Evolutionary conservation across 495 filamentous ascomycete species (phyloP).

Genomic region (Hypoxylon crocopeplum): DNA sequence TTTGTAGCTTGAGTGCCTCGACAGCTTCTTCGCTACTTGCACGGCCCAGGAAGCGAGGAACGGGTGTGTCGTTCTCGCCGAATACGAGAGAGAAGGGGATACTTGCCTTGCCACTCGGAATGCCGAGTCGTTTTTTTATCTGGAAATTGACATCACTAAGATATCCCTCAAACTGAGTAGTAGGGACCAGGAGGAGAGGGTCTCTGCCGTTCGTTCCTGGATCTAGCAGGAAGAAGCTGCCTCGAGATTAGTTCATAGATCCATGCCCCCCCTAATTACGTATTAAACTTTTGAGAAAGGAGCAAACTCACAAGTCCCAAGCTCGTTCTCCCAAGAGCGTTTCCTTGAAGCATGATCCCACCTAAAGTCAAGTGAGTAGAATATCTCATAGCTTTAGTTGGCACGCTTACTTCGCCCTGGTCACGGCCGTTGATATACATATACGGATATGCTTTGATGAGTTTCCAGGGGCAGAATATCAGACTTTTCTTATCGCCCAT

Average conservation of each 20-base stretch:
- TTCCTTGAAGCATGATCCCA: slow-evolving; percentile 61
- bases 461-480: slow-evolving; percentile 65
- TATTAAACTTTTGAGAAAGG: neutral
- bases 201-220: slow-evolving; percentile 50
- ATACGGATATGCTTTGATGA: slow-evolving; percentile 66
- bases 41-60: slow-evolving; percentile 69
- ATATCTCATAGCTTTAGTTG: neutral
- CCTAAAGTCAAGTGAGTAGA: slow-evolving; percentile 46
- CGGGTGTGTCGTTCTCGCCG: slow-evolving; percentile 58
- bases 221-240: slow-evolving; percentile 72
- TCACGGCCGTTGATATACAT: slow-evolving; percentile 59
- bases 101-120: slow-evolving; percentile 55
- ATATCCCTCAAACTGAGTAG: slow-evolving; percentile 64
- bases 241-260: slow-evolving; percentile 1
- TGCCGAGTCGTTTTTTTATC: slow-evolving; percentile 52
- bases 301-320: slow-evolving; percentile 77
- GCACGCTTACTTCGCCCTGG: slow-evolving; percentile 47
- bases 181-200: slow-evolving; percentile 69
- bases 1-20: slow-evolving; percentile 33
- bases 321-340: slow-evolving; percentile 60
- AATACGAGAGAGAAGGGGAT: slow-evolving; percentile 65
- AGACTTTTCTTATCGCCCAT: slow-evolving; percentile 37
- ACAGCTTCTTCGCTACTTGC: slow-evolving; percentile 47
- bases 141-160: slow-evolving; percentile 64
- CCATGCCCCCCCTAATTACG: neutral